A percentile compares a stretch with the other conserved stretches of the same genome.
Evolutionary conservation across 805 yeast genomes (phyloP).

Genomic region (Starmerella powellii): DNA sequence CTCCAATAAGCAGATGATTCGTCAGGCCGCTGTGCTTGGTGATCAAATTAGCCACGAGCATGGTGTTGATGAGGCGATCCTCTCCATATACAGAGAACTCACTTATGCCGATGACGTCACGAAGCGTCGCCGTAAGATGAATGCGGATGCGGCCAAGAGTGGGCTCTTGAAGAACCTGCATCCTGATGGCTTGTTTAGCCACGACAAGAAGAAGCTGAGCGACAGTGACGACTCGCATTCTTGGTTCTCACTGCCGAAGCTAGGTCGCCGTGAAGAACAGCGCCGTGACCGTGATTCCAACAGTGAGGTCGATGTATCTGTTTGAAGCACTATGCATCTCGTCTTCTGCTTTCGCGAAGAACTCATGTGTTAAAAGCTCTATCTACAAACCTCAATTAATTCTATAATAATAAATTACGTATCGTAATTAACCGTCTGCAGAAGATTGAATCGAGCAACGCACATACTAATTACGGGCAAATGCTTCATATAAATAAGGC

Average conservation of each 20-base stretch:
- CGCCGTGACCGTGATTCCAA: background rate
- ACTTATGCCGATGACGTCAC: conserved; percentile 41
- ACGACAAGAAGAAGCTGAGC: background rate
- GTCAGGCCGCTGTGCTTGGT: conserved; percentile 55
- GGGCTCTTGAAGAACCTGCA: background rate
- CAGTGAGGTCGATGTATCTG: conserved; percentile 17
- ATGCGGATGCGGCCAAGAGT: conserved; percentile 7
- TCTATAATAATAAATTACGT: background rate
- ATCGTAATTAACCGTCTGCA: background rate
- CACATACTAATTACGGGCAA: background rate
- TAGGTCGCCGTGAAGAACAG: conserved; percentile 16
- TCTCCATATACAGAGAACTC: conserved; percentile 62
- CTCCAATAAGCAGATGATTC: conserved; percentile 51
- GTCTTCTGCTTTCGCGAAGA: no score
- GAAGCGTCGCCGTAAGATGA: conserved; percentile 10
- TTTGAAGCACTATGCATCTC: background rate
- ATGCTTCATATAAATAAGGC: no score
- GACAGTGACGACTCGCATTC: background rate
- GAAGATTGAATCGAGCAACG: background rate
- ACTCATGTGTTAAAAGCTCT: no score
- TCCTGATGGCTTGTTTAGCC: background rate
- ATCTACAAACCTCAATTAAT: no score
- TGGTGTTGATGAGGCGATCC: conserved; percentile 70
- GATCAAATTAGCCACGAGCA: conserved; percentile 54
- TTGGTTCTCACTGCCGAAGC: conserved; percentile 12